phyloP scores from a whole-genome alignment of 1,284 basidiomycete species.

The Golubevia sp. region DNA sequence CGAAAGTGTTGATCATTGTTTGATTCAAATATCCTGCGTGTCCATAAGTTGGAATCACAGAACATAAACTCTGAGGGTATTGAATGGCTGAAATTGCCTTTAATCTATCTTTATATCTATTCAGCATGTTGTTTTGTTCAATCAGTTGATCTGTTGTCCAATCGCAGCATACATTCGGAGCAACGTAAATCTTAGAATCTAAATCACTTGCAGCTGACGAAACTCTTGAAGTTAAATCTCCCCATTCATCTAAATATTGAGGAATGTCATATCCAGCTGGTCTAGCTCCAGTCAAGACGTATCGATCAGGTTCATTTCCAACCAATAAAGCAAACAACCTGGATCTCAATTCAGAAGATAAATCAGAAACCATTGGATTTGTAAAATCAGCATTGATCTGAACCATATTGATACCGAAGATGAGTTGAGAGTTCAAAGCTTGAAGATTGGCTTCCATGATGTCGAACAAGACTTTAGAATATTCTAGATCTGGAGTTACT shows the following conservation, averaged over 20 bases:
- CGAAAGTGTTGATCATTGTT: conserved; percentile 9
- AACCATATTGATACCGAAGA: conserved; percentile 19
- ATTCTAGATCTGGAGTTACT: conserved; percentile 11
- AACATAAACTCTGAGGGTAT: conserved; percentile 13
- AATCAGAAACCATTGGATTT: conserved; percentile 8
- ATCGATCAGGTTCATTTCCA: conserved; percentile 68
- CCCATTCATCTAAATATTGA: conserved; percentile 68
- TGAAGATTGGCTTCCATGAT: conserved; percentile 2
- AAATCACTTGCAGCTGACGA: not conserved
- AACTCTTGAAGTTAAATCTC: conserved; percentile 43
- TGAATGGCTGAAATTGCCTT: conserved; percentile 15
- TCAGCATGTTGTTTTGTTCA: conserved; percentile 1
- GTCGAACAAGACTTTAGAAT: conserved; percentile 10
- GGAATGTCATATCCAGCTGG: conserved; percentile 62
- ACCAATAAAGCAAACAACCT: conserved; percentile 2
- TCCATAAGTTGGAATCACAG: not conserved
- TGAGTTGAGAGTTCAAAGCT: not conserved
- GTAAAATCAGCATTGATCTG: conserved; percentile 20
- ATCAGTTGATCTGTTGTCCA: conserved; percentile 62
- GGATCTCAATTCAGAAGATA: conserved; percentile 5
- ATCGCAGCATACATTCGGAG: conserved; percentile 68
- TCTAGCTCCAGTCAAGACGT: conserved; percentile 33
- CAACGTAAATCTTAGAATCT: conserved; percentile 60
- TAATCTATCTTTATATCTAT: conserved; percentile 10
- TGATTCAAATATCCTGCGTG: conserved; percentile 16